These are phyloP conservation scores for Metschnikowia arizonensis DNA, from an alignment of 805 yeast species.

Conservation along the genomic window DNA sequence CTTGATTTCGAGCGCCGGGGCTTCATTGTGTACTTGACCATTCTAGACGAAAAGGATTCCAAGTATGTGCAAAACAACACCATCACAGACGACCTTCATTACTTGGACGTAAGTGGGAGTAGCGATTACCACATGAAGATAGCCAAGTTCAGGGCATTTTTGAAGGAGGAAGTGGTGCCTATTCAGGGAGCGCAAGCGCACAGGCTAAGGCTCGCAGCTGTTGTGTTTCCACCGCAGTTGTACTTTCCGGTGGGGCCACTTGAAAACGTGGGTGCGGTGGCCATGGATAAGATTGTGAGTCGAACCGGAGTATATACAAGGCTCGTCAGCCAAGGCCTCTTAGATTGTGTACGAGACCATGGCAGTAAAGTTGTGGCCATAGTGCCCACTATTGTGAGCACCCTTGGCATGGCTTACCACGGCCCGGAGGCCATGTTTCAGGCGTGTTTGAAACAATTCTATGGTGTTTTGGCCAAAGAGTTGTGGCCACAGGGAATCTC, in stretches of 20 bases:
- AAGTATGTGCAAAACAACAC: conserved; percentile 50
- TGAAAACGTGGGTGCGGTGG: conserved; percentile 47
- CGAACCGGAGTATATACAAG: conserved; percentile 47
- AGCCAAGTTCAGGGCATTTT: conserved; percentile 44
- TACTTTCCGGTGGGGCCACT: conserved; percentile 66
- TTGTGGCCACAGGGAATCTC: conserved; percentile 31
- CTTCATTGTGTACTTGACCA: conserved; percentile 73
- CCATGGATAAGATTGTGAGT: conserved; percentile 51
- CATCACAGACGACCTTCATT: conserved; percentile 64
- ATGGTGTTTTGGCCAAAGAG: conserved; percentile 35
- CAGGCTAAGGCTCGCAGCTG: conserved; percentile 55
- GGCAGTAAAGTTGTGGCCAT: conserved; percentile 44
- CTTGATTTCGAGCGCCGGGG: conserved; percentile 75
- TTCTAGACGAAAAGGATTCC: conserved; percentile 57
- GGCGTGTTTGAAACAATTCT: conserved; percentile 38
- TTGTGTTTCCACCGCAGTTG: conserved; percentile 66
- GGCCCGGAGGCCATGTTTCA: conserved; percentile 57
- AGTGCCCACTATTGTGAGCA: conserved; percentile 53
- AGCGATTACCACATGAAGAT: conserved; percentile 45
- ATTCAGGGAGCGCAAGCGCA: conserved; percentile 57
- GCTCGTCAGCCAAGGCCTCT: conserved; percentile 51
- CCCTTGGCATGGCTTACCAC: conserved; percentile 57
- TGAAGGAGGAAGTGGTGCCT: conserved; percentile 54
- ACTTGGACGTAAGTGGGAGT: conserved; percentile 51
- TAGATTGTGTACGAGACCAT: conserved; percentile 50